Percentiles rank a stretch among this genome's conserved stretches.
phyloP scores from a whole-genome alignment of 352 stramenopile species.

The Pythium graminicola region DNA sequence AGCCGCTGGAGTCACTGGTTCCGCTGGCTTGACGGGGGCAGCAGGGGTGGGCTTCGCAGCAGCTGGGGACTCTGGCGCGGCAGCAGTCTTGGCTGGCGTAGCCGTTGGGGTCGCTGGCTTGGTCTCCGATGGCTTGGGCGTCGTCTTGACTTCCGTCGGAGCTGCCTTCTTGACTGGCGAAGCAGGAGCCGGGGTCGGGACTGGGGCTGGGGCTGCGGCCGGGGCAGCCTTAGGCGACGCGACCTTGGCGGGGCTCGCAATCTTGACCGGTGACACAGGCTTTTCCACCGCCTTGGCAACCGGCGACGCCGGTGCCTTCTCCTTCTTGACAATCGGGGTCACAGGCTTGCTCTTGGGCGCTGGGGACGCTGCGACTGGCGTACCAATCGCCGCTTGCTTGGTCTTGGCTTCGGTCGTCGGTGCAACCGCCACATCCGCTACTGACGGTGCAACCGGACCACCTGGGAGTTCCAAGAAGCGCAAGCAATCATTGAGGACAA shows the following conservation, averaged over 20 bases:
- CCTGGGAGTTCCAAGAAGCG: slow-evolving; percentile 71
- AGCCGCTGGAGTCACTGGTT: slow-evolving; percentile 20
- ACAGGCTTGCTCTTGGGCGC: slow-evolving; percentile 19
- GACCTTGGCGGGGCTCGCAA: slow-evolving; percentile 19
- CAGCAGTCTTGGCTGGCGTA: slow-evolving; percentile 11
- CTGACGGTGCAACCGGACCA: slow-evolving; percentile 15
- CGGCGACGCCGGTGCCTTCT: slow-evolving; percentile 21
- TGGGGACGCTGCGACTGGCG: slow-evolving; percentile 22
- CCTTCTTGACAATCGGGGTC: slow-evolving; percentile 21
- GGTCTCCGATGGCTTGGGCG: slow-evolving; percentile 30
- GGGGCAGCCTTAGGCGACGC: slow-evolving; percentile 26
- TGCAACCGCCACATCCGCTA: slow-evolving; percentile 20
- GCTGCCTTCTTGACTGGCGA: slow-evolving; percentile 35
- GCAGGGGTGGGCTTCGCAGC: slow-evolving; percentile 24
- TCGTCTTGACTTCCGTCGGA: slow-evolving; percentile 29
- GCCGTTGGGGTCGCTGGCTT: slow-evolving; percentile 28
- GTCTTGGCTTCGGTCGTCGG: slow-evolving; percentile 29
- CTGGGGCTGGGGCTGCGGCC: neutral
- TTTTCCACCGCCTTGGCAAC: slow-evolving; percentile 17
- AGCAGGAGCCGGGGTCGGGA: slow-evolving; percentile 4
- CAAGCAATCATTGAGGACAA: slow-evolving; percentile 84
- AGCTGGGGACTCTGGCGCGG: slow-evolving; percentile 22
- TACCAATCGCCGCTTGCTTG: slow-evolving; percentile 40
- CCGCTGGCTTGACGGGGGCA: slow-evolving; percentile 13
- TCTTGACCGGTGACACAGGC: slow-evolving; percentile 29